Percentiles rank a stretch among this genome's conserved stretches.
Evolutionary conservation across 2,329 filamentous ascomycete species (phyloP).

Genomic region (Cryphonectria carpinicola): DNA sequence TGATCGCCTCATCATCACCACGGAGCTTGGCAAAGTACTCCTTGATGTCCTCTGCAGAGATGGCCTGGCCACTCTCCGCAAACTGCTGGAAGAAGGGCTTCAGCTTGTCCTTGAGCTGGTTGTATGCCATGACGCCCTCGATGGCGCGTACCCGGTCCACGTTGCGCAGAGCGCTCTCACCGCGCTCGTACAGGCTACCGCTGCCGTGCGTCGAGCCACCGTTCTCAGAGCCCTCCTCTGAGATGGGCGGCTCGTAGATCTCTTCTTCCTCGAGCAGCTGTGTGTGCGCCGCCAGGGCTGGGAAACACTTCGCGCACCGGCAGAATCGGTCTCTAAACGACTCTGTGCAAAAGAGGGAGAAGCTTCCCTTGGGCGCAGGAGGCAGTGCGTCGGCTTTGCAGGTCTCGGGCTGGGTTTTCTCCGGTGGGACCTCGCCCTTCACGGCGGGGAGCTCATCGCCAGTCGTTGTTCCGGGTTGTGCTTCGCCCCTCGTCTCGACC

Average conservation of each 20-base stretch:
- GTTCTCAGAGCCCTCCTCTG: constrained; percentile 62
- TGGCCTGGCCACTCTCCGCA: constrained; percentile 84
- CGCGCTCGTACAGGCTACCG: constrained; percentile 84
- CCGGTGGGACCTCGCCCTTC: constrained; percentile 27
- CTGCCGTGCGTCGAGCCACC: constrained; percentile 68
- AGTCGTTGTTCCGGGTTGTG: constrained; percentile 13
- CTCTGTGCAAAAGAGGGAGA: constrained; percentile 82
- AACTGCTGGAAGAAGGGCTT: constrained; percentile 94
- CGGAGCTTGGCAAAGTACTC: constrained; percentile 92
- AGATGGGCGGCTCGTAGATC: constrained; percentile 88
- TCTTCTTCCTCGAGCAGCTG: constrained; percentile 95
- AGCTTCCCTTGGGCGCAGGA: constrained; percentile 55
- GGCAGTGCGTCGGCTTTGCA: constrained; percentile 69
- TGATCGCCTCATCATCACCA: constrained; percentile 79
- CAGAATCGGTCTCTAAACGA: constrained; percentile 83
- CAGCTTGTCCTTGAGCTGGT: constrained; percentile 93
- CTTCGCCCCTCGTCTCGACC: constrained; percentile 5
- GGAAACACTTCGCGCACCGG: constrained; percentile 81
- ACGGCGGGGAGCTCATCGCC: constrained; percentile 9
- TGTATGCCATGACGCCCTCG: constrained; percentile 97
- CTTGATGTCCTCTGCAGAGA: constrained; percentile 95
- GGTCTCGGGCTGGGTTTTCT: constrained; percentile 33
- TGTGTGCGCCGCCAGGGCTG: constrained; percentile 68
- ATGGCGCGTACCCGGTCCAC: constrained; percentile 93
- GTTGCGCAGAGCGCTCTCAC: constrained; percentile 88